Evolutionary conservation across 192 early-diverging fungal genomes (phyloP), one percentile per base, ranked within the genome.

Genomic region (Coemansia sp.): DNA sequence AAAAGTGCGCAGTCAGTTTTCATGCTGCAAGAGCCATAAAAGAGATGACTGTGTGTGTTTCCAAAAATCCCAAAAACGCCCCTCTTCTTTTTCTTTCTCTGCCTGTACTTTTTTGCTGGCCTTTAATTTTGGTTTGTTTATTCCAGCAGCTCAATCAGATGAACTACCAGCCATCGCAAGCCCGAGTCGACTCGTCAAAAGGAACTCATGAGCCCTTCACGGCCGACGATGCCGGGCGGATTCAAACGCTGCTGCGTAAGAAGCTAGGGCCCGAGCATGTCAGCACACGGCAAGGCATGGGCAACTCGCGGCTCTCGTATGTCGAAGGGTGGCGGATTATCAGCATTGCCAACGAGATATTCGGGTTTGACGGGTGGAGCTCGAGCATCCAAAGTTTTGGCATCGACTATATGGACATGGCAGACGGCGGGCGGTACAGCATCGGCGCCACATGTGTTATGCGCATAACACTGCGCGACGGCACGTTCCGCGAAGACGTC

Each of bases 351-450:
- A 95, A 98, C 66, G 88, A 93, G 25, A 65, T 96, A 5, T 97
- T 98, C 84, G 97, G 95, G 3, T 97, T 97, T 72, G 85, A 96
- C 66, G 95, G 95, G 9, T 98, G 96, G 96, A 85, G 84, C 39
- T 85, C 87, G 23, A 76, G 75, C 22, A 87, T 98, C 61, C 74
- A 86, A n/a, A 83, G 85, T 52, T 84, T 88, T 45, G 81, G 82
- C 3, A 82, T 95, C 3, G 96, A 98, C 76, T 94, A 85, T 86
- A 65, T 76, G 53, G 84, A 84, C 52, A 68, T 81, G 41, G 49
- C 19, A 1, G 82, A 86, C 3, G 70, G 85, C 45, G 86, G 88
- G 10, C 79, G 70, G 14, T 75, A 85, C 25, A 87, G 64, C 43
- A 57, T 93, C 0, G 92, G 93, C 1, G 83, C 94, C 1, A 91